Evolutionary conservation across 2,329 filamentous ascomycete species (phyloP).

Genomic region (Venturia pyrina): DNA sequence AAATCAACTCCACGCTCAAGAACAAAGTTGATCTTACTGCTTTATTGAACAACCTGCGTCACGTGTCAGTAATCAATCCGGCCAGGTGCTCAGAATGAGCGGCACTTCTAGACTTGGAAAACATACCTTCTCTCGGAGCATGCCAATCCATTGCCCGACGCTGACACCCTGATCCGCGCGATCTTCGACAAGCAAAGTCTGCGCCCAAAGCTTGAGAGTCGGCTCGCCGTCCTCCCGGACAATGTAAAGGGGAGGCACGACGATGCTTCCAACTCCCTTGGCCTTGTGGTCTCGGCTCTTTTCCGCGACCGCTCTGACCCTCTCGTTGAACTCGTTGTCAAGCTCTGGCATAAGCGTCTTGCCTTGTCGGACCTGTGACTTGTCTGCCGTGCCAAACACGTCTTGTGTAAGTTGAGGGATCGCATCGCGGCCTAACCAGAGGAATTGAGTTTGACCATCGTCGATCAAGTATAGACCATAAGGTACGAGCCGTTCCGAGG

Average conservation of each 20-base stretch:
- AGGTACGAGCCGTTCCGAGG: slow-evolving; percentile 75
- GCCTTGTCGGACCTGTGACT: slow-evolving; percentile 76
- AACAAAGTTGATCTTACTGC: neutral
- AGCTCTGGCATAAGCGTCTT: slow-evolving; percentile 80
- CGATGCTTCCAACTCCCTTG: slow-evolving; percentile 83
- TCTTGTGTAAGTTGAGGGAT: slow-evolving; percentile 81
- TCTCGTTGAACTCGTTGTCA: slow-evolving; percentile 94
- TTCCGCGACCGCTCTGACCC: slow-evolving; percentile 77
- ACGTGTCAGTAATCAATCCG: neutral
- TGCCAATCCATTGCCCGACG: slow-evolving; percentile 86
- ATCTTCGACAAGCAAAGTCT: slow-evolving; percentile 91
- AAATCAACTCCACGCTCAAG: slow-evolving; percentile 1
- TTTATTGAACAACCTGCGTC: slow-evolving; percentile 10
- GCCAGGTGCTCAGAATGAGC: slow-evolving; percentile 5
- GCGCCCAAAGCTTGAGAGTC: slow-evolving; percentile 89
- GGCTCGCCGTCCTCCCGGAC: slow-evolving; percentile 94
- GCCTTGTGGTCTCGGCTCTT: slow-evolving; percentile 85
- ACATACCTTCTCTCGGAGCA: slow-evolving; percentile 81
- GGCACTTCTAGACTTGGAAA: slow-evolving; percentile 2
- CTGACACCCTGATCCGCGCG: slow-evolving; percentile 88
- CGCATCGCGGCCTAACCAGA: slow-evolving; percentile 90
- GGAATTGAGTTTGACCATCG: slow-evolving; percentile 92
- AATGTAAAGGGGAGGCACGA: slow-evolving; percentile 85
- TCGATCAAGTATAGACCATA: slow-evolving; percentile 95
- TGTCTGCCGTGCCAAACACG: slow-evolving; percentile 81